A percentile compares a stretch with the other conserved stretches of the same genome.
These are phyloP conservation scores for Canavalia gladiata DNA, from an alignment of 306 rosid species.

Conservation along the genomic window DNA sequence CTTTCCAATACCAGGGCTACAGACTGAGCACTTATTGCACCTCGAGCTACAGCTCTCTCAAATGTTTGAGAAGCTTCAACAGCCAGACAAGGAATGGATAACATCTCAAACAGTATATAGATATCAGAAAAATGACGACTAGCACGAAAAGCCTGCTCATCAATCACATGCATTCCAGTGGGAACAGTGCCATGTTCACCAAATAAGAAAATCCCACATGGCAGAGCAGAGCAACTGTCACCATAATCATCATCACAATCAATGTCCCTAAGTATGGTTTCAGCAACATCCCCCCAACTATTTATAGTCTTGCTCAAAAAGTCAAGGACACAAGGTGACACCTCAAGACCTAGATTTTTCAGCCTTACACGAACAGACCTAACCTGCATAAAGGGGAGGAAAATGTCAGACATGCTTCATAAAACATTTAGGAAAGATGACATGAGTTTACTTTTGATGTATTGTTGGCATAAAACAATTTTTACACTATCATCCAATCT, in stretches of 20 bases:
- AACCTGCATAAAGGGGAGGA: slow-evolving; percentile 69
- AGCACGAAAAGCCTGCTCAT: slow-evolving; percentile 78
- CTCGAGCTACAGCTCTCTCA: slow-evolving; percentile 96
- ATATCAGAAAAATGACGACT: slow-evolving; percentile 84
- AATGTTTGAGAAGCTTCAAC: slow-evolving; percentile 96
- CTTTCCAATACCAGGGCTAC: slow-evolving; percentile 92
- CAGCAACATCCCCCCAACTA: slow-evolving; percentile 99
- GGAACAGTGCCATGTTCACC: slow-evolving; percentile 72
- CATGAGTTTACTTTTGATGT: slow-evolving; percentile 33
- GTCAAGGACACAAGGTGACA: slow-evolving; percentile 91
- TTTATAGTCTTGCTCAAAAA: slow-evolving; percentile 90
- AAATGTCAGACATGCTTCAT: slow-evolving; percentile 46
- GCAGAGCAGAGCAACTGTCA: slow-evolving; percentile 70
- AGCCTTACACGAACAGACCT: slow-evolving; percentile 88
- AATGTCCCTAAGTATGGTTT: slow-evolving; percentile 90
- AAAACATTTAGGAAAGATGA: slow-evolving; percentile 28
- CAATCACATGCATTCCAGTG: slow-evolving; percentile 69
- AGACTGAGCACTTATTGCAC: slow-evolving; percentile 85
- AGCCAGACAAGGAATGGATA: slow-evolving; percentile 96
- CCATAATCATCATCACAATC: slow-evolving; percentile 89
- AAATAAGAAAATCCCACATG: slow-evolving; percentile 74
- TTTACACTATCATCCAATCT: slow-evolving; percentile 24
- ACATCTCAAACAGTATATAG: slow-evolving; percentile 87
- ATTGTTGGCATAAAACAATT: background rate
- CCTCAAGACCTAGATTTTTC: slow-evolving; percentile 81